phyloP scores from a whole-genome alignment of 305 asterid genomes.

The Fraxinus greggii region DNA sequence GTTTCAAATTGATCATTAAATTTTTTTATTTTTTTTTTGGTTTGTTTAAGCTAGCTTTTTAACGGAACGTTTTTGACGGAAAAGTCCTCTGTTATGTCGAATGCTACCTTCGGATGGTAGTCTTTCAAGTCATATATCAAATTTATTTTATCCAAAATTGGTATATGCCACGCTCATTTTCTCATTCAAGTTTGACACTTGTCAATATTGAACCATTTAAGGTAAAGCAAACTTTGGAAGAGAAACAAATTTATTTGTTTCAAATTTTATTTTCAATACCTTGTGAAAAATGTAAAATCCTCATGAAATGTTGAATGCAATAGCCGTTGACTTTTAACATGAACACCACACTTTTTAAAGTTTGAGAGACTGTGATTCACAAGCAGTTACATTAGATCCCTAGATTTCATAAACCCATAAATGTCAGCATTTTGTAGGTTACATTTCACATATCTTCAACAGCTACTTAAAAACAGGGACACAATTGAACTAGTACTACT shows the following conservation, averaged over 20 bases:
- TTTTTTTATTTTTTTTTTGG: no score
- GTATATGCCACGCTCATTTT: background rate
- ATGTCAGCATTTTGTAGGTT: background rate
- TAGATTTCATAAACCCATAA: background rate
- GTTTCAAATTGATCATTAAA: background rate
- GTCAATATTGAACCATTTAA: background rate
- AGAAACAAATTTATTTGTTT: background rate
- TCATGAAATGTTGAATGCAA: background rate
- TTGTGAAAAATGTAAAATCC: background rate
- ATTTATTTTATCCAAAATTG: no score
- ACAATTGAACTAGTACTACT: background rate
- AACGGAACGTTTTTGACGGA: background rate
- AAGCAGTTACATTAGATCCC: background rate
- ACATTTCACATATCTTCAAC: background rate
- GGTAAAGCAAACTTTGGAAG: background rate
- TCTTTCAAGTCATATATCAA: no score
- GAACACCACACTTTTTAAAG: background rate
- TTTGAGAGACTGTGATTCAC: background rate
- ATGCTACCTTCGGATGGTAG: background rate
- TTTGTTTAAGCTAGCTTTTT: background rate
- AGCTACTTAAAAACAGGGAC: background rate
- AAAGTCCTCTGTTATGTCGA: background rate
- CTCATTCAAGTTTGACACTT: background rate
- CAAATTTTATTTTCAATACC: background rate
- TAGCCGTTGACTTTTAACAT: background rate